phyloP scores from a whole-genome alignment of 306 rosid genomes.

The Acacia confusa region DNA sequence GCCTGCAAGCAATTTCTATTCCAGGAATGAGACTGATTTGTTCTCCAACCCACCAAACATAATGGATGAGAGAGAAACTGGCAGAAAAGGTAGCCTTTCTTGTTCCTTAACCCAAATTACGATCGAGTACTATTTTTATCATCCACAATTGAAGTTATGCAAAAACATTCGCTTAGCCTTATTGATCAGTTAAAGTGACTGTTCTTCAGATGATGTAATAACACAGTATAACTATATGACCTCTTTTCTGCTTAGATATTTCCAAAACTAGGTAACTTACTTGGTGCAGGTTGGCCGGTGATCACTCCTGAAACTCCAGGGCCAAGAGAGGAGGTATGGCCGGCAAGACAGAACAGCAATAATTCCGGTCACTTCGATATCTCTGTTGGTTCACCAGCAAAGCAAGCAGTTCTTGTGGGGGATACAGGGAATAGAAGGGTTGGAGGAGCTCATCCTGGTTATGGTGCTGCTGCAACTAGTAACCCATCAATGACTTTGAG shows the following conservation, averaged over 20 bases:
- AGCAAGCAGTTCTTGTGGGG: constrained; percentile 53
- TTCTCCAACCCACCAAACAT: constrained; percentile 72
- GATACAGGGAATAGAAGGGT: constrained; percentile 77
- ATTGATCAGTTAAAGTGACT: constrained; percentile 5
- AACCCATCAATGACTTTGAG: constrained; percentile 85
- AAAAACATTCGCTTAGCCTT: constrained; percentile 8
- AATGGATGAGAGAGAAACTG: constrained; percentile 71
- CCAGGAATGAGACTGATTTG: constrained; percentile 84
- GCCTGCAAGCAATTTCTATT: constrained; percentile 75
- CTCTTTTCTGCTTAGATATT: constrained; percentile 47
- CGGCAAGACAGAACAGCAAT: constrained; percentile 84
- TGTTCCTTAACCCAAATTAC: constrained; percentile 19
- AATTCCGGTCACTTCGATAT: constrained; percentile 80
- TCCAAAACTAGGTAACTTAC: constrained; percentile 86
- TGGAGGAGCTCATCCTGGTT: constrained; percentile 57
- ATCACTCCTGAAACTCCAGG: constrained; percentile 97
- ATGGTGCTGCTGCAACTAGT: constrained; percentile 57
- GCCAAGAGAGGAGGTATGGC: constrained; percentile 95
- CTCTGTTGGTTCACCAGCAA: constrained; percentile 79
- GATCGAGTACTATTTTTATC: neutral
- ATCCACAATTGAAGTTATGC: constrained; percentile 11
- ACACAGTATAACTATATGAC: constrained; percentile 17
- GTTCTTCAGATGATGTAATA: neutral
- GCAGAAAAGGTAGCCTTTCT: constrained; percentile 71
- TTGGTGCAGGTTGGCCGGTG: constrained; percentile 77